phyloP scores from a whole-genome alignment of 1,284 basidiomycete species.

The Mycosarcoma mackinlayi region DNA sequence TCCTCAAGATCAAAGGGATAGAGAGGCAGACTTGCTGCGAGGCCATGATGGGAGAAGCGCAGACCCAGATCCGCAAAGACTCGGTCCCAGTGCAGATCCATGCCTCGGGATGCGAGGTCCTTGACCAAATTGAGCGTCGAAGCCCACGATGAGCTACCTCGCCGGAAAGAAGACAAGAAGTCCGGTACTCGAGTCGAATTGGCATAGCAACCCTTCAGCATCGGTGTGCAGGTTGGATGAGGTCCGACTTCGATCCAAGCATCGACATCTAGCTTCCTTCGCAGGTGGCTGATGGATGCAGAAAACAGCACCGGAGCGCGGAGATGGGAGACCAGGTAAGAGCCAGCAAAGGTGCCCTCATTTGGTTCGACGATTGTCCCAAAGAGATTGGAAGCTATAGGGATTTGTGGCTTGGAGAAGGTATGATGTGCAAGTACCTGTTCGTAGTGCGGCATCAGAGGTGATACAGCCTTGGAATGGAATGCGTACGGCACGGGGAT shows the following conservation, averaged over 20 bases:
- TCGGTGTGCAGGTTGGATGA: slow-evolving; percentile 45
- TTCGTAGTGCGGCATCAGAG: slow-evolving; percentile 20
- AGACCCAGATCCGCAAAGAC: slow-evolving; percentile 31
- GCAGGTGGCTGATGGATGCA: slow-evolving; percentile 27
- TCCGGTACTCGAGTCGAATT: slow-evolving; percentile 7
- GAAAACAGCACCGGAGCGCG: slow-evolving; percentile 41
- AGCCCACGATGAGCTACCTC: slow-evolving; percentile 39
- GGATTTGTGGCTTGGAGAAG: slow-evolving; percentile 20
- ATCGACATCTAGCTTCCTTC: slow-evolving; percentile 11
- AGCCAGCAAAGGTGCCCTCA: slow-evolving; percentile 1
- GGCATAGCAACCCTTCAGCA: slow-evolving; percentile 46
- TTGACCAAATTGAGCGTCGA: slow-evolving; percentile 23
- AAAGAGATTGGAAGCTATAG: slow-evolving; percentile 36
- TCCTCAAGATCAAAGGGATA: slow-evolving; percentile 52
- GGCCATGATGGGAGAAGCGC: slow-evolving; percentile 12
- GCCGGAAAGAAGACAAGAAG: slow-evolving; percentile 36
- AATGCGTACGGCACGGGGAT: slow-evolving; percentile 53
- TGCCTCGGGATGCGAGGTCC: slow-evolving; percentile 26
- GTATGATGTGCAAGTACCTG: slow-evolving; percentile 5
- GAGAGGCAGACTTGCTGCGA: slow-evolving; percentile 27
- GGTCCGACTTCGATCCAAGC: slow-evolving; percentile 48
- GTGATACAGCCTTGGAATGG: slow-evolving; percentile 41
- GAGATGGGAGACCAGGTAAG: slow-evolving; percentile 36
- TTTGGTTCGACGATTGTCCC: slow-evolving; percentile 17
- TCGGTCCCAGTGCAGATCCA: slow-evolving; percentile 29